phyloP scores from a whole-genome alignment of 2,329 filamentous ascomycete genomes.

The Aureobasidium lini region DNA sequence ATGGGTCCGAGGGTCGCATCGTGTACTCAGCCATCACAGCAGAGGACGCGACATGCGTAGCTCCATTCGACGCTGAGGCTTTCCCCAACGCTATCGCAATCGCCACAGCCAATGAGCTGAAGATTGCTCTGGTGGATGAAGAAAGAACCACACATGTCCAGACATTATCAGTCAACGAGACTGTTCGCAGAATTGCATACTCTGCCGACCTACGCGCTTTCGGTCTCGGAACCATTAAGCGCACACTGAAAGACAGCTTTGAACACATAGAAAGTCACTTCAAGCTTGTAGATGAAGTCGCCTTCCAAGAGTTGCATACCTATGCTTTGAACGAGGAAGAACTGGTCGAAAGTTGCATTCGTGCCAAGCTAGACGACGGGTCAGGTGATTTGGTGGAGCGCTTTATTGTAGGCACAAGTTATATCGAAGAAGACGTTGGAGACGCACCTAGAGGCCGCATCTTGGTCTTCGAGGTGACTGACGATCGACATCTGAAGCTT shows the following conservation, averaged over 20 bases:
- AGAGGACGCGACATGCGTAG: conserved; percentile 73
- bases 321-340: conserved; percentile 61
- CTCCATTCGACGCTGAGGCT: conserved; percentile 70
- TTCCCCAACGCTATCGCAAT: conserved; percentile 77
- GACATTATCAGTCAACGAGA: conserved; percentile 69
- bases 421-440: conserved; percentile 54
- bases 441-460: conserved; percentile 64
- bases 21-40: conserved; percentile 92
- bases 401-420: conserved; percentile 88
- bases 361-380: conserved; percentile 60
- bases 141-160: conserved; percentile 85
- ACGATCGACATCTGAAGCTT: conserved; percentile 63
- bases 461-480: conserved; percentile 73
- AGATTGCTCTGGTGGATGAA: conserved; percentile 73
- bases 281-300: conserved; percentile 80
- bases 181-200: conserved; percentile 80
- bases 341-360: conserved; percentile 76
- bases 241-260: conserved; percentile 60
- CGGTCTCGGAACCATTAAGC: conserved; percentile 75
- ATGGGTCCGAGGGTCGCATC: conserved; percentile 77
- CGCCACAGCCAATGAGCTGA: conserved; percentile 67
- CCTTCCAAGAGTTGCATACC: conserved; percentile 71
- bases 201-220: conserved; percentile 72
- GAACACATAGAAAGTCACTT: conserved; percentile 77
- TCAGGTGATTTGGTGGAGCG: conserved; percentile 55